Percentiles rank a stretch among this genome's conserved stretches.
Conservation (phyloP, 371 early-diverging fungal genomes). For the Syncephalis plumigaleata region DNA sequence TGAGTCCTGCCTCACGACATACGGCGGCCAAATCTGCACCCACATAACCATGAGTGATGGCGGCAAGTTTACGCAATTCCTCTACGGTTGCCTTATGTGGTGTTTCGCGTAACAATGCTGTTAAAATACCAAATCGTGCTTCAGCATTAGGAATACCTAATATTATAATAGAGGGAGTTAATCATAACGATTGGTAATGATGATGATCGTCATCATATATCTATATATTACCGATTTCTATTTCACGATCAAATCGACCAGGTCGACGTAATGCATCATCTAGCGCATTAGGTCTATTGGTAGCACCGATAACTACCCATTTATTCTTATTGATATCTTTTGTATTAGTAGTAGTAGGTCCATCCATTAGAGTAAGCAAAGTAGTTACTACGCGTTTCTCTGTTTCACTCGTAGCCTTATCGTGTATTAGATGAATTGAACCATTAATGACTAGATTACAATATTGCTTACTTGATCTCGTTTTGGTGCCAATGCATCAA, state of each 20-base stretch:
- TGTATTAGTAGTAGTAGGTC: slow-evolving; percentile 27
- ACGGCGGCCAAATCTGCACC: slow-evolving; percentile 94
- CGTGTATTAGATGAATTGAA: neutral
- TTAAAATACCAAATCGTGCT: slow-evolving; percentile 61
- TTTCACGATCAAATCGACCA: slow-evolving; percentile 93
- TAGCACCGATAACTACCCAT: slow-evolving; percentile 90
- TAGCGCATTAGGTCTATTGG: slow-evolving; percentile 87
- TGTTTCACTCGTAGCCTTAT: slow-evolving; percentile 40
- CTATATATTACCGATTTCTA: slow-evolving; percentile 57
- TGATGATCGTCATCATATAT: neutral
- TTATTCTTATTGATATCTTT: slow-evolving; percentile 5
- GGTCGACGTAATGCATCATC: slow-evolving; percentile 96
- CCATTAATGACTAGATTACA: too few species aligned
- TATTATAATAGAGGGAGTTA: neutral
- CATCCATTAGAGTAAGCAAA: slow-evolving; percentile 93
- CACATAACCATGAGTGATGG: slow-evolving; percentile 80
- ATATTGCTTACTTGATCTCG: slow-evolving; percentile 67
- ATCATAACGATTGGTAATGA: neutral
- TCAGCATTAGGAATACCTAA: slow-evolving; percentile 57
- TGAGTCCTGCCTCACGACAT: slow-evolving; percentile 73
- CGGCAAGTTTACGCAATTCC: slow-evolving; percentile 43
- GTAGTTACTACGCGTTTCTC: slow-evolving; percentile 94
- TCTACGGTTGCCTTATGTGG: slow-evolving; percentile 42
- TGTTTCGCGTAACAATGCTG: slow-evolving; percentile 38
- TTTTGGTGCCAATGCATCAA: slow-evolving; percentile 90